Evolutionary conservation across 2,329 filamentous ascomycete genomes (phyloP), one percentile per base, ranked within the genome.

Genomic region (Clarireedia hainanense): DNA sequence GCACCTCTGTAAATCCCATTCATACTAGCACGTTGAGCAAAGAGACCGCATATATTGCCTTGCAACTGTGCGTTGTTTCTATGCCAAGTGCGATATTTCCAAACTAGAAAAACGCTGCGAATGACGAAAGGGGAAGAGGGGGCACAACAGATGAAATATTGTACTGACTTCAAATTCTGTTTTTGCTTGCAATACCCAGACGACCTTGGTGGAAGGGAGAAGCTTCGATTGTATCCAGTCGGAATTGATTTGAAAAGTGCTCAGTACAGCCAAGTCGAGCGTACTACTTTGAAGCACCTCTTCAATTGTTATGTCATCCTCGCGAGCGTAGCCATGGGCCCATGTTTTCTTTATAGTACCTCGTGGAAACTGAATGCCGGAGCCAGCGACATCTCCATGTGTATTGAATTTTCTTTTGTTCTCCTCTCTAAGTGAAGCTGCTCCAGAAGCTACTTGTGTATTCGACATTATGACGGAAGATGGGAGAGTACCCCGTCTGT

Each of bases 241-340:
- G 14, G 86, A 80, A 60, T 97, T 86, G 84, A 89, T 94, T 67
- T 92, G 83, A 63, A 88, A 97, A 0, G 92, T 89, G 63, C 91
- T 95, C 5, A 97, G 73, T 0, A 97, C 80, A 1, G 89, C 91
- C 40, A 90, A 80, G 50, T 88, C 75, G 7, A 97, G 75, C 12
- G 84, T 78, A 1, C 81, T 72, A 58, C 82, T 85, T 68, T 95
- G 87, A 1, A 96, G 71, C 0, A 96, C 80, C 68, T 96, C 91
- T 65, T 95, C 89, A 42, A 97, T 84, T 58, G 84, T 94, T 67
- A 97, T 89, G 60, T 95, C 89, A 59, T 91, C 80, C 4, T 74
- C 75, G 0, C 88, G 77, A 1, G 78, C 74, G 60, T 80, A 81
- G 2, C 85, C 84, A 37, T 75, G 75, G 0, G 81, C 83, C 82